These are phyloP conservation scores for Asterophora lycoperdoides DNA, from an alignment of 768 basidiomycete genomes.

Conservation along the genomic window DNA sequence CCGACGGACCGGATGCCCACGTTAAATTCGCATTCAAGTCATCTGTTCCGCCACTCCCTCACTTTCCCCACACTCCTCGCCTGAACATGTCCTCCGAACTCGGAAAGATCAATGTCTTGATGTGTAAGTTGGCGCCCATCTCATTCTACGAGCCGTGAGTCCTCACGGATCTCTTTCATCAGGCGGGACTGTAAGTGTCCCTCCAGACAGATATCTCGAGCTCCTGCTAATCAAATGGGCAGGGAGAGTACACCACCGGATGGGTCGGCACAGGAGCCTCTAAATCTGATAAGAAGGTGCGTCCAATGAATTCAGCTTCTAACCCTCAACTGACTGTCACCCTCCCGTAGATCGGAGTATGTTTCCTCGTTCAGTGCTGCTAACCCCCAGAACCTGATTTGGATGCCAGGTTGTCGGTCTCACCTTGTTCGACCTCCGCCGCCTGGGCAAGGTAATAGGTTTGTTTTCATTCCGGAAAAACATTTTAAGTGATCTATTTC, in stretches of 20 bases:
- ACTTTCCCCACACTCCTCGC: constrained; percentile 2
- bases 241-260: constrained; percentile 93
- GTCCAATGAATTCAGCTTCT: constrained; percentile 6
- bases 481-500: neutral
- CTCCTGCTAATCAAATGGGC: constrained; percentile 7
- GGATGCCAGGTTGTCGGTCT: constrained; percentile 73
- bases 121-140: constrained; percentile 51
- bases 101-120: constrained; percentile 63
- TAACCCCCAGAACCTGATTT: constrained; percentile 10
- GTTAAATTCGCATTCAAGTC: no score
- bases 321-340: neutral
- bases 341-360: constrained; percentile 60
- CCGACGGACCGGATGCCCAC: constrained; percentile 11
- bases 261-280: constrained; percentile 92
- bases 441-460: constrained; percentile 63
- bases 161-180: constrained; percentile 7
- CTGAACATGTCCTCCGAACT: constrained; percentile 37
- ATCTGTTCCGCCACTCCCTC: neutral
- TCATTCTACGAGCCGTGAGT: neutral
- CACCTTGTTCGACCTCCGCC: constrained; percentile 85
- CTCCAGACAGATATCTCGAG: neutral
- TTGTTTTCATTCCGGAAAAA: neutral
- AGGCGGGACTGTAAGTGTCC: constrained; percentile 37
- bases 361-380: constrained; percentile 18
- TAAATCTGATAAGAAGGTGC: constrained; percentile 90